Conservation (phyloP, 2,329 filamentous ascomycete species). For the Chrysoporthe deuterocubensis region DNA sequence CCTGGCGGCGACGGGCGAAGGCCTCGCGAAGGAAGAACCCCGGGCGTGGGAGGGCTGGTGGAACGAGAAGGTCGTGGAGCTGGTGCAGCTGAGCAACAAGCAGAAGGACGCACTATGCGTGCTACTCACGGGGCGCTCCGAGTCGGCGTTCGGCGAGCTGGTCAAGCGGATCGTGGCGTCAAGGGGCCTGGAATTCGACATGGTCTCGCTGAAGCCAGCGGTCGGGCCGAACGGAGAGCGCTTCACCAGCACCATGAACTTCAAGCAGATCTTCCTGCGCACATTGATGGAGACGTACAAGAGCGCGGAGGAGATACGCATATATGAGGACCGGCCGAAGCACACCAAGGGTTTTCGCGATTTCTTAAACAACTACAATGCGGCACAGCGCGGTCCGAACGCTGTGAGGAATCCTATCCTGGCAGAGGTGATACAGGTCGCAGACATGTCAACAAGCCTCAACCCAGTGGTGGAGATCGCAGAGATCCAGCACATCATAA, state of each 20-base stretch:
- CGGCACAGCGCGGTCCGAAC: conserved; percentile 49
- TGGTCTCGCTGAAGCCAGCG: conserved; percentile 84
- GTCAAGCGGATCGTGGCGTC: conserved; percentile 80
- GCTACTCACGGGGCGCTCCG: conserved; percentile 83
- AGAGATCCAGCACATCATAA: conserved; percentile 87
- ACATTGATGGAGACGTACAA: conserved; percentile 85
- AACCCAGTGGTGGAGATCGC: conserved; percentile 80
- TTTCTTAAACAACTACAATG: conserved; percentile 82
- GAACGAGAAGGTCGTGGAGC: conserved; percentile 87
- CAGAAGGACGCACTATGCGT: conserved; percentile 86
- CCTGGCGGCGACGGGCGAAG: conserved; percentile 82
- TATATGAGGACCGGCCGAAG: conserved; percentile 69
- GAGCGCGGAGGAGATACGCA: conserved; percentile 78
- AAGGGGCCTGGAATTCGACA: conserved; percentile 83
- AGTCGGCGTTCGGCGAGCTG: conserved; percentile 75
- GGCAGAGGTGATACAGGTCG: conserved; percentile 85
- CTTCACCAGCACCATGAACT: conserved; percentile 83
- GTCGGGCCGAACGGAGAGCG: conserved; percentile 79
- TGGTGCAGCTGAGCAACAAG: conserved; percentile 79
- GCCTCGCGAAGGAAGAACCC: conserved; percentile 78
- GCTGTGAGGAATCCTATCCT: conserved; percentile 65
- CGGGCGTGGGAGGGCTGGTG: conserved; percentile 92
- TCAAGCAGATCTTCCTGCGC: conserved; percentile 86
- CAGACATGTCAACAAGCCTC: conserved; percentile 73
- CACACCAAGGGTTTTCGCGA: conserved; percentile 83